phyloP scores from a whole-genome alignment of 352 stramenopile genomes.

The Phytophthora sansomeana region DNA sequence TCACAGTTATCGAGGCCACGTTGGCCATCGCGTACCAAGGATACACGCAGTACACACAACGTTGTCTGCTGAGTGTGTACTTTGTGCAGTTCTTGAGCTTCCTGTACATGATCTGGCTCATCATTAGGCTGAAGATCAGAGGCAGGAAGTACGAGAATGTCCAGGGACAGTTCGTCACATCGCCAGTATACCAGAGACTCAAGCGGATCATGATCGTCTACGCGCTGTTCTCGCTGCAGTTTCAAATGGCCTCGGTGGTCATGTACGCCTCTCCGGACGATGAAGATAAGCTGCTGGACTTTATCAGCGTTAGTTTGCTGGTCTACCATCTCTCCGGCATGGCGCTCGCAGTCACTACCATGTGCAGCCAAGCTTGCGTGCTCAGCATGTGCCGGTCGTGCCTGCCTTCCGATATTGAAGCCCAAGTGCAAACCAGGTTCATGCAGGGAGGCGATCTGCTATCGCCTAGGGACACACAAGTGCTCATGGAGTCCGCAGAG shows the following conservation, averaged over 20 bases:
- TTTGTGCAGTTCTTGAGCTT: constrained; percentile 57
- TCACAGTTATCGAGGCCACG: constrained; percentile 35
- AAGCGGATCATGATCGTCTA: constrained; percentile 80
- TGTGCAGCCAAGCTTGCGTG: constrained; percentile 58
- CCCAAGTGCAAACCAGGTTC: constrained; percentile 47
- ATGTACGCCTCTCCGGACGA: constrained; percentile 47
- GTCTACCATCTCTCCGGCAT: constrained; percentile 53
- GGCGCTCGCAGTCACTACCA: constrained; percentile 56
- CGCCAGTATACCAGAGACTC: constrained; percentile 73
- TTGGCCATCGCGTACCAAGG: constrained; percentile 44
- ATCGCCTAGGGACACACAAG: constrained; percentile 47
- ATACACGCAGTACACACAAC: constrained; percentile 63
- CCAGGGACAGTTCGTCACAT: constrained; percentile 68
- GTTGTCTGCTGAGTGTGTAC: constrained; percentile 51
- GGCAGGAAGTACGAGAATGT: constrained; percentile 74
- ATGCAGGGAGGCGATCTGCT: constrained; percentile 50
- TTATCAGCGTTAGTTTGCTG: constrained; percentile 51
- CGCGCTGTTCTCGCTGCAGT: constrained; percentile 66
- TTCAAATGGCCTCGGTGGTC: constrained; percentile 58
- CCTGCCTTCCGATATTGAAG: constrained; percentile 52
- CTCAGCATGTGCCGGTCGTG: constrained; percentile 46
- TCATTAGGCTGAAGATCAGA: constrained; percentile 53
- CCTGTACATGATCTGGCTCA: constrained; percentile 57
- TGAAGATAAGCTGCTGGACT: constrained; percentile 43
- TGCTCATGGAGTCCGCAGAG: constrained; percentile 50